These are phyloP conservation scores for Schizosaccharomyces lindneri DNA, from an alignment of 805 yeast species.

Conservation along the genomic window DNA sequence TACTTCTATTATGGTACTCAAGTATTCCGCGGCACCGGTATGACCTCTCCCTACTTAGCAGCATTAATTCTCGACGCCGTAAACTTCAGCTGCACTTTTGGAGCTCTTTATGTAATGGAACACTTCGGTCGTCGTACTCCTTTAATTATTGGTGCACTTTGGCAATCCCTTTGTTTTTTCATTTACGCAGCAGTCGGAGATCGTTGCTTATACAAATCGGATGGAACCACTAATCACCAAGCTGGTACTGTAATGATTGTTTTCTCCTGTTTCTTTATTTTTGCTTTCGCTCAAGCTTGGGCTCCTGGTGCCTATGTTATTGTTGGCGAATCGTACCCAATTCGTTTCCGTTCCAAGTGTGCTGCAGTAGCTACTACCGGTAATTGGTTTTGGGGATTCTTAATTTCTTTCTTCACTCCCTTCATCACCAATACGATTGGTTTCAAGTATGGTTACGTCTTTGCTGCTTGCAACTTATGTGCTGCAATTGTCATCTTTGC, in stretches of 20 bases:
- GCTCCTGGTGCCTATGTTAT: conserved; percentile 27
- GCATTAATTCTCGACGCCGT: conserved; percentile 30
- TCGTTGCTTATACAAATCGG: conserved; percentile 16
- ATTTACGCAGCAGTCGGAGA: conserved; percentile 25
- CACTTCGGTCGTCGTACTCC: conserved; percentile 26
- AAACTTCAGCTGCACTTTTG: conserved; percentile 27
- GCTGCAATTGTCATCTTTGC: conserved; percentile 32
- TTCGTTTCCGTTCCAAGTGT: conserved; percentile 17
- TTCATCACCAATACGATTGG: conserved; percentile 35
- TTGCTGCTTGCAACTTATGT: conserved; percentile 25
- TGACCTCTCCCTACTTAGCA: conserved; percentile 16
- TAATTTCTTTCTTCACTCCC: conserved; percentile 46
- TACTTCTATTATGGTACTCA: conserved; percentile 41
- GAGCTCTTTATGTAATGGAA: conserved; percentile 26
- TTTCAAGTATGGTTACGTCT: conserved; percentile 39
- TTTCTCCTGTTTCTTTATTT: conserved; percentile 27
- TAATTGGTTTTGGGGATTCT: conserved; percentile 21
- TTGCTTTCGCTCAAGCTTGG: conserved; percentile 30
- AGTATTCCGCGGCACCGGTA: conserved; percentile 20
- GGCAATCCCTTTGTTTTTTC: conserved; percentile 27
- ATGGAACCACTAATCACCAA: conserved; percentile 15
- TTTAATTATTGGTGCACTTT: conserved; percentile 22
- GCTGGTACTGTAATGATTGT: conserved; percentile 25
- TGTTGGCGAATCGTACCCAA: conserved; percentile 24
- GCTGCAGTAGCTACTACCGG: conserved; percentile 19